phyloP scores from a whole-genome alignment of 345 rosid species.

The Eucalyptus shirleyi region DNA sequence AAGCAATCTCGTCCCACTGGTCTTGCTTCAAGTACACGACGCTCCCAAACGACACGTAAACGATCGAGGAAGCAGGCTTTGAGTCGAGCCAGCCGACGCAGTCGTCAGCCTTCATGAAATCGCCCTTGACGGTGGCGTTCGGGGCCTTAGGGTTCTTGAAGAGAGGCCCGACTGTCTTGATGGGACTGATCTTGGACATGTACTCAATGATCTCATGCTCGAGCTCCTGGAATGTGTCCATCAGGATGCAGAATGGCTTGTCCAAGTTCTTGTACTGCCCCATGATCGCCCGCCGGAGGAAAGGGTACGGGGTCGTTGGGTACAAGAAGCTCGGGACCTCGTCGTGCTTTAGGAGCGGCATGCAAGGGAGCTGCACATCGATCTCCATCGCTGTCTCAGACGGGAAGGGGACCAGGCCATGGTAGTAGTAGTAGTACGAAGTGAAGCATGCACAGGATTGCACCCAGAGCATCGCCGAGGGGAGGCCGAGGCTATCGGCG shows the following conservation, averaged over 20 bases:
- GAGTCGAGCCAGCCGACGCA: conserved; percentile 66
- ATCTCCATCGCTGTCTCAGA: conserved; percentile 29
- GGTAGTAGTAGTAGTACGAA: conserved; percentile 49
- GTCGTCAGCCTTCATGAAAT: conserved; percentile 34
- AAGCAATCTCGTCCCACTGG: conserved; percentile 61
- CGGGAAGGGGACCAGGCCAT: conserved; percentile 42
- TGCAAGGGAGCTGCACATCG: conserved; percentile 52
- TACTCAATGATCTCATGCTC: conserved; percentile 49
- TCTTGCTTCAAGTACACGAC: conserved; percentile 48
- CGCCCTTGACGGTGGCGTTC: conserved; percentile 20
- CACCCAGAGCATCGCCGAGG: conserved; percentile 80
- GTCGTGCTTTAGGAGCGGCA: conserved; percentile 62
- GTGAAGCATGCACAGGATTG: too few relatives aligned
- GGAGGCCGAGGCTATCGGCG: conserved; percentile 51
- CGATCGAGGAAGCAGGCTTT: conserved; percentile 45
- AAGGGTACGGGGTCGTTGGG: conserved; percentile 29
- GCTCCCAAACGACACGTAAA: conserved; percentile 70
- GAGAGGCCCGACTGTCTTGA: conserved; percentile 41
- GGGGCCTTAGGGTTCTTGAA: conserved; percentile 31
- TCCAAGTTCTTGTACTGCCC: conserved; percentile 46
- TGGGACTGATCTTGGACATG: conserved; percentile 44
- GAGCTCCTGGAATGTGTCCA: conserved; percentile 61
- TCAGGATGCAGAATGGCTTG: conserved; percentile 50
- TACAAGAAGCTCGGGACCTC: conserved; percentile 77
- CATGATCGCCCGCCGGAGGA: conserved; percentile 28